Evolutionary conservation across 2,329 filamentous ascomycete genomes (phyloP).

Genomic region (Aspergillus calidoustus): DNA sequence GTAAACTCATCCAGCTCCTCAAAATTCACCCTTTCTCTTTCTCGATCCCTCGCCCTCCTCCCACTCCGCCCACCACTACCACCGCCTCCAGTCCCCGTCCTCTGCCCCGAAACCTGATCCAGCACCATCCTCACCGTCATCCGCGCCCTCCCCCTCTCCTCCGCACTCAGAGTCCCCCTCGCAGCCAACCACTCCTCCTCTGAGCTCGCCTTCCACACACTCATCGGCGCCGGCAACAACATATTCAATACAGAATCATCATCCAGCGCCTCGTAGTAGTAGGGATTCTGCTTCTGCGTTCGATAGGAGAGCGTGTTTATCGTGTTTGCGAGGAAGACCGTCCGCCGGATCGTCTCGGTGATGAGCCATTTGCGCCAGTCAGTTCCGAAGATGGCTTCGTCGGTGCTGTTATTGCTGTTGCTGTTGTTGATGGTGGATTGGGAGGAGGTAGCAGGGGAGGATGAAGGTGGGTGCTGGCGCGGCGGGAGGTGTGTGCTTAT

Average conservation of each 20-base stretch:
- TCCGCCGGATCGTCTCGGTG: slow-evolving; percentile 6
- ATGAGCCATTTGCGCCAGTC: slow-evolving; percentile 10
- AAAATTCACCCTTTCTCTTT: background rate
- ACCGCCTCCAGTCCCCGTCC: background rate
- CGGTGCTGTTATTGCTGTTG: background rate
- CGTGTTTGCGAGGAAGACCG: slow-evolving; percentile 4
- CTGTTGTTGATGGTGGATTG: background rate
- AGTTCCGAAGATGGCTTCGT: background rate
- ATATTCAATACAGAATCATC: slow-evolving; percentile 1
- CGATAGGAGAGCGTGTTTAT: slow-evolving; percentile 7
- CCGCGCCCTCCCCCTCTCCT: background rate
- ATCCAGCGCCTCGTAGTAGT: slow-evolving; percentile 9
- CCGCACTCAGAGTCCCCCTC: background rate
- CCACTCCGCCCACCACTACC: background rate
- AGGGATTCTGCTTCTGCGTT: slow-evolving; percentile 9
- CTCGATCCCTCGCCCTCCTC: background rate
- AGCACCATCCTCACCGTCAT: background rate
- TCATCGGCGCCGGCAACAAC: background rate
- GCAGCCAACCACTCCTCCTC: slow-evolving; percentile 4
- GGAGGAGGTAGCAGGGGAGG: background rate
- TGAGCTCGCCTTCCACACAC: slow-evolving; percentile 1
- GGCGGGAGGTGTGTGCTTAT: background rate
- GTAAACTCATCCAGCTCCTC: slow-evolving; percentile 8
- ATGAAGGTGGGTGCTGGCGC: background rate
- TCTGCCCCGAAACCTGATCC: background rate